Base-by-base conservation (phyloP, 768 basidiomycete species). In the Pisolithus sp. region DNA sequence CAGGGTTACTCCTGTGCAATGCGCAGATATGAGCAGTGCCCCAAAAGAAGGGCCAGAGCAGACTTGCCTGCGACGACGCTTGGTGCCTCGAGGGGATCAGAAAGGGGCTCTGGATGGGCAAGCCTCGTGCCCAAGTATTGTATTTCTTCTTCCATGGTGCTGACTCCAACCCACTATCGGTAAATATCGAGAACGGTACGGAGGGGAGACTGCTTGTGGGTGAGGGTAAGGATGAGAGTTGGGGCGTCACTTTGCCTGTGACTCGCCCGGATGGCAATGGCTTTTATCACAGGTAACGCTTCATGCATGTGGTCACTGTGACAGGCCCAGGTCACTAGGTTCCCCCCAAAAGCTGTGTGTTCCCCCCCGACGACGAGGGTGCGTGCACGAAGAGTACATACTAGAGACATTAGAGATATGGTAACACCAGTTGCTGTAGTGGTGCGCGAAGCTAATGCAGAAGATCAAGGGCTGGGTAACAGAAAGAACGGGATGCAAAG, bases 101-200 rank as follows among this genome's bases (percentile, higher is more conserved):
- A 61, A 60, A 63, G 58, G 59, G 66, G 65, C 53, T 53, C 62
- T 38, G 49, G 52, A 8, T 63, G 48, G 1, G 71, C 67, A 48
- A 64, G 57, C 55, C 59, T 70, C 26, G 71, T 74, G 23, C 82
- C 82, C 38, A 84, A 65, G 59, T 77, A 84, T 57, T 82, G 71
- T 59, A 84, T 80, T 54, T 80, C 81, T 64, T 83, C 81, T 68
- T 83, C 81, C 67, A 74, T 66, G 67, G 66, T 62, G 42, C 20
- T 17, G 53, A 7, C 30, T 40, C 17, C 26, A 24, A 48, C n/a
- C 10, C 18, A 45, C 39, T 52, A 51, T 56, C 48, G 44, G 46
- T 44, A 10, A 20, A 48, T 50, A 55, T 56, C 46, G 18, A 40
- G 34, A 58, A 51, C 46, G 51, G 54, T 48, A 53, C 41, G 52